Percentiles rank a stretch among this genome's conserved stretches.
Conservation (phyloP, 2,329 filamentous ascomycete species). For the Apiospora malaysiana region DNA sequence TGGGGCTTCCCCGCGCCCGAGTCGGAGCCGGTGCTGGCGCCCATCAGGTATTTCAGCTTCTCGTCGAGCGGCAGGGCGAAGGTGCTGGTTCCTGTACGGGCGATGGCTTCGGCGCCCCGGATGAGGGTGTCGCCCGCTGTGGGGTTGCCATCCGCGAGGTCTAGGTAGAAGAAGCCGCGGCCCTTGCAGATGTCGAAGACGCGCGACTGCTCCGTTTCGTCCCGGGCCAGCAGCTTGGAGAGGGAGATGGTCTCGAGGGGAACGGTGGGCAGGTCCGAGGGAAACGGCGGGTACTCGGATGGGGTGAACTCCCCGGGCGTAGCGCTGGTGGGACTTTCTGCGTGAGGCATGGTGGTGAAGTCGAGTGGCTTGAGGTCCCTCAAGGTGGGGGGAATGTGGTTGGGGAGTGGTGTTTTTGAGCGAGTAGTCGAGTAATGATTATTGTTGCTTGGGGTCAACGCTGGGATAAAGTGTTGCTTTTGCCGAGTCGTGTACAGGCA, state of each 20-base stretch:
- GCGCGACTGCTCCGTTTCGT: slow-evolving; percentile 32
- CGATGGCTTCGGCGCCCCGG: slow-evolving; percentile 31
- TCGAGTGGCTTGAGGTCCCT: not conserved
- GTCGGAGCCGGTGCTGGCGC: not conserved
- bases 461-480: not conserved
- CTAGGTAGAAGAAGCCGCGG: slow-evolving; percentile 42
- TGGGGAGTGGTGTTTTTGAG: not conserved
- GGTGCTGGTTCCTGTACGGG: slow-evolving; percentile 31
- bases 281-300: slow-evolving; percentile 35
- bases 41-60: slow-evolving; percentile 33
- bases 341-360: slow-evolving; percentile 11
- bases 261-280: slow-evolving; percentile 34
- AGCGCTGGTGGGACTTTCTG: not conserved
- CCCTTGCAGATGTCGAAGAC: slow-evolving; percentile 36
- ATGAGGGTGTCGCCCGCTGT: slow-evolving; percentile 31
- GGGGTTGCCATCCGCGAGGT: slow-evolving; percentile 30
- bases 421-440: not conserved
- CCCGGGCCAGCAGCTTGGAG: slow-evolving; percentile 31
- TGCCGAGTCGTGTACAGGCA: no score
- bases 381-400: not conserved
- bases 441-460: not conserved
- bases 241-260: slow-evolving; percentile 38
- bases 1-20: slow-evolving; percentile 27
- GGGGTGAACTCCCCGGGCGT: slow-evolving; percentile 28
- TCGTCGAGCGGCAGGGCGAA: slow-evolving; percentile 38